Percentiles rank a stretch among this genome's conserved stretches.
Conservation (phyloP, 139 green algal species). For the Micractinium conductrix region DNA sequence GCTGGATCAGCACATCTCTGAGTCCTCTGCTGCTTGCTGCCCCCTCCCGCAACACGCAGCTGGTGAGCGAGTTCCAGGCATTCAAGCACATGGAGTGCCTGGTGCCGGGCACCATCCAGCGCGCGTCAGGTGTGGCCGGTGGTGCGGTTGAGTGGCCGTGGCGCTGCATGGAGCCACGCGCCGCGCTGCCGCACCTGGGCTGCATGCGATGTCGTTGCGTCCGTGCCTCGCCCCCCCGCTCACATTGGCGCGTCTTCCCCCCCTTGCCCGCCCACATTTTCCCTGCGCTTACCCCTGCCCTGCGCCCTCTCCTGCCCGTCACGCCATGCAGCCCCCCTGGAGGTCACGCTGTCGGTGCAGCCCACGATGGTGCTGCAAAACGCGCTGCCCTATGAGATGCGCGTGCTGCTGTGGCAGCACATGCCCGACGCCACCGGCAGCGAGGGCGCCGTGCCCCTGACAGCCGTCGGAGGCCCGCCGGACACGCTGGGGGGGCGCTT, state of each 20-base stretch:
- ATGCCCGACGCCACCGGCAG: not conserved
- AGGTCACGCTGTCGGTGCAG: conserved; percentile 72
- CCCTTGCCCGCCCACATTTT: too few species aligned
- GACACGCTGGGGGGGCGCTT: not conserved
- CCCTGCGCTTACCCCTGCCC: too few species aligned
- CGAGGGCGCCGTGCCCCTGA: not conserved
- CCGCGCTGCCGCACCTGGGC: too few species aligned
- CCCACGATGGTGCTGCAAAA: conserved; percentile 79
- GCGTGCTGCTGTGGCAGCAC: conserved; percentile 66
- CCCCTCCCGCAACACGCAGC: conserved; percentile 20
- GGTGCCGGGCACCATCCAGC: conserved; percentile 58
- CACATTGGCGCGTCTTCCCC: too few species aligned
- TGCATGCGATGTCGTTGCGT: too few species aligned
- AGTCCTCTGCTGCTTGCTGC: not conserved
- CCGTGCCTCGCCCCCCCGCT: too few species aligned
- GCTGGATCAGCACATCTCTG: not conserved
- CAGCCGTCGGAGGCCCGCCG: not conserved
- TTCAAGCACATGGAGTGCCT: conserved; percentile 71
- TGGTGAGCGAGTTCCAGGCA: conserved; percentile 66
- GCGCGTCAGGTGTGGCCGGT: too few species aligned
- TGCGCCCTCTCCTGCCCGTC: too few species aligned
- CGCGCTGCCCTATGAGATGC: conserved; percentile 76
- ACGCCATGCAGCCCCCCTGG: conserved; percentile 65
- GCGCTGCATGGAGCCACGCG: too few species aligned
- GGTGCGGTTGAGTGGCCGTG: too few species aligned